These are phyloP conservation scores for Hygrocybe coccinea DNA, from an alignment of 768 basidiomycete genomes.

Conservation along the genomic window DNA sequence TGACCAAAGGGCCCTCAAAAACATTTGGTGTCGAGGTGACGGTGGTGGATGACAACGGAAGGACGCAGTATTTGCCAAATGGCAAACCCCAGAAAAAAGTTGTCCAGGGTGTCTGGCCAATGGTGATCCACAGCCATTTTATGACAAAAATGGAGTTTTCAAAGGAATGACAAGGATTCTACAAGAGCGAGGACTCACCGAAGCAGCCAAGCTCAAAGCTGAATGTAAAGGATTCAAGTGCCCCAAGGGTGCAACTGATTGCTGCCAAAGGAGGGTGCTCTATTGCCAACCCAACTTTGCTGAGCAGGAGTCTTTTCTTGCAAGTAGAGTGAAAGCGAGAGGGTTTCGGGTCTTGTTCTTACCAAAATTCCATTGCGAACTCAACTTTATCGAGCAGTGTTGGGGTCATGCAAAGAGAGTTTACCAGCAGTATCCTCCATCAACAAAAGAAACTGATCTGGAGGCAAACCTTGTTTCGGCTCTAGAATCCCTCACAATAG, in stretches of 20 bases:
- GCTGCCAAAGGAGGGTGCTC: conserved; percentile 27
- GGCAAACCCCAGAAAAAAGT: conserved; percentile 15
- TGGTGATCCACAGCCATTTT: neutral
- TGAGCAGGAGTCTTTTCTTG: conserved; percentile 13
- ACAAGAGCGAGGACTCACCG: neutral
- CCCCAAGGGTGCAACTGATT: conserved; percentile 9
- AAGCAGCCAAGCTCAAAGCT: neutral
- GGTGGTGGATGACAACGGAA: conserved; percentile 12
- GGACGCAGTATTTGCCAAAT: conserved; percentile 16
- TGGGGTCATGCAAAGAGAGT: conserved; percentile 30
- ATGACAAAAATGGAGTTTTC: conserved; percentile 2
- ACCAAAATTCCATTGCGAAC: conserved; percentile 15
- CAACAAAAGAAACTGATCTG: conserved; percentile 6
- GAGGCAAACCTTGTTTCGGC: conserved; percentile 11
- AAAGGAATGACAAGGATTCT: conserved; percentile 6
- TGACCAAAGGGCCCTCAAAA: conserved; percentile 11
- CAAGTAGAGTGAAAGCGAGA: conserved; percentile 5
- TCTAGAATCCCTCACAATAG: neutral
- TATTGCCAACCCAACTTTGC: conserved; percentile 34
- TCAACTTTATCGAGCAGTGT: neutral
- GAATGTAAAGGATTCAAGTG: conserved; percentile 12
- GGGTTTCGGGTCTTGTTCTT: conserved; percentile 20
- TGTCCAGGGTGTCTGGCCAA: neutral
- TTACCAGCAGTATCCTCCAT: conserved; percentile 19
- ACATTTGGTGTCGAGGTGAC: neutral